Conservation (phyloP, 192 early-diverging fungal species). For the Linnemannia schmuckeri region DNA sequence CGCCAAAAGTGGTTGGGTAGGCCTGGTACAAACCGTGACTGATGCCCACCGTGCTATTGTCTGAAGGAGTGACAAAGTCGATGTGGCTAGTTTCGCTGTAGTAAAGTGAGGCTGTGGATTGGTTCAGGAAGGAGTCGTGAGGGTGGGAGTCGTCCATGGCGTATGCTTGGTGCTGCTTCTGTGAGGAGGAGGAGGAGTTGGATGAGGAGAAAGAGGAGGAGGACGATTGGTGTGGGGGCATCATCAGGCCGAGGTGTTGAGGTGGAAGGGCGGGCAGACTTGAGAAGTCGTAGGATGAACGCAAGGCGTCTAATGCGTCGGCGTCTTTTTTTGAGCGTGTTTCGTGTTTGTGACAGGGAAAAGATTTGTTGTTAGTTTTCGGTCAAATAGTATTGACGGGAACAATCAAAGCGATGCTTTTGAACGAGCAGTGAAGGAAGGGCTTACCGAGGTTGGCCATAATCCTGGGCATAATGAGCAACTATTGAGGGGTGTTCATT, state of each 20-base stretch:
- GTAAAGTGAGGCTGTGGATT: background rate
- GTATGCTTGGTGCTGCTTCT: background rate
- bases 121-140: background rate
- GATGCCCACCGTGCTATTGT: background rate
- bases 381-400: background rate
- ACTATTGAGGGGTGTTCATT: background rate
- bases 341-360: background rate
- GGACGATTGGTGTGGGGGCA: background rate
- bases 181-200: background rate
- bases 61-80: background rate
- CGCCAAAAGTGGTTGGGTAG: background rate
- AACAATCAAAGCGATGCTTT: background rate
- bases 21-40: background rate
- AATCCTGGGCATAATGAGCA: constrained; percentile 40
- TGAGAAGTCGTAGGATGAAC: constrained; percentile 29
- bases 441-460: constrained; percentile 37
- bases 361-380: background rate
- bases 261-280: constrained; percentile 15
- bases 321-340: constrained; percentile 5
- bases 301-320: constrained; percentile 19
- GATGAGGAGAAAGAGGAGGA: background rate
- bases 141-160: background rate
- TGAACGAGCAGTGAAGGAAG: background rate
- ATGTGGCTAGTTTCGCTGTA: background rate
- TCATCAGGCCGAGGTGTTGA: background rate